phyloP scores from a whole-genome alignment of 139 green algal species.

The Pseudopediastrum boryanum region DNA sequence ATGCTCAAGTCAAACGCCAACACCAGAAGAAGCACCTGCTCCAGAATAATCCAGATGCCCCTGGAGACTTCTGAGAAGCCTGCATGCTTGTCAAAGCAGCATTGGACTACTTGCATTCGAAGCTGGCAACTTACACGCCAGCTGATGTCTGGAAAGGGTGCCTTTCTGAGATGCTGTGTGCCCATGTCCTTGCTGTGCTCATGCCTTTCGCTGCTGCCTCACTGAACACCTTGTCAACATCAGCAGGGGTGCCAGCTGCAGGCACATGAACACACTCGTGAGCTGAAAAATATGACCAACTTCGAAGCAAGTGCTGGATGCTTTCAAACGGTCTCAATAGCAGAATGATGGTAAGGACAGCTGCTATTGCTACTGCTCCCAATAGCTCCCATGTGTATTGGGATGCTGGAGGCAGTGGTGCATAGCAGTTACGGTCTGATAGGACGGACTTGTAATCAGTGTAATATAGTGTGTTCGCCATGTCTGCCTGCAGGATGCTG shows the following conservation, averaged over 20 bases:
- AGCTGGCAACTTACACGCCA: constrained; percentile 50
- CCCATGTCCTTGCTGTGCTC: constrained; percentile 71
- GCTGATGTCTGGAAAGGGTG: constrained; percentile 63
- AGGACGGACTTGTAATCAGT: neutral
- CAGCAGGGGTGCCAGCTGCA: constrained; percentile 25
- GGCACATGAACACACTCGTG: neutral
- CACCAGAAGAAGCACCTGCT: neutral
- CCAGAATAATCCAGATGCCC: neutral
- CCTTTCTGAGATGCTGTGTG: constrained; percentile 60
- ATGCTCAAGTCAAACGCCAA: neutral
- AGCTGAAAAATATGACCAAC: neutral
- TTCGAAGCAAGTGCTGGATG: neutral
- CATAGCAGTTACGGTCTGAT: neutral
- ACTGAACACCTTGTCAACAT: constrained; percentile 43
- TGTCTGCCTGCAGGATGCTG: too few relatives aligned
- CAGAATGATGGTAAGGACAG: neutral
- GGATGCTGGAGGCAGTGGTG: too few relatives aligned
- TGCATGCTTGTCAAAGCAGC: neutral
- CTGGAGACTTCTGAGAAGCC: neutral
- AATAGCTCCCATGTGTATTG: neutral
- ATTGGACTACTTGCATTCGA: neutral
- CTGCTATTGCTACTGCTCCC: neutral
- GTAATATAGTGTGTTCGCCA: neutral
- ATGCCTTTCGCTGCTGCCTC: constrained; percentile 52
- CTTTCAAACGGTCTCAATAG: neutral